Evolutionary conservation across 805 yeast species (phyloP).

Genomic region (Crinitomyces ghanaensis): DNA sequence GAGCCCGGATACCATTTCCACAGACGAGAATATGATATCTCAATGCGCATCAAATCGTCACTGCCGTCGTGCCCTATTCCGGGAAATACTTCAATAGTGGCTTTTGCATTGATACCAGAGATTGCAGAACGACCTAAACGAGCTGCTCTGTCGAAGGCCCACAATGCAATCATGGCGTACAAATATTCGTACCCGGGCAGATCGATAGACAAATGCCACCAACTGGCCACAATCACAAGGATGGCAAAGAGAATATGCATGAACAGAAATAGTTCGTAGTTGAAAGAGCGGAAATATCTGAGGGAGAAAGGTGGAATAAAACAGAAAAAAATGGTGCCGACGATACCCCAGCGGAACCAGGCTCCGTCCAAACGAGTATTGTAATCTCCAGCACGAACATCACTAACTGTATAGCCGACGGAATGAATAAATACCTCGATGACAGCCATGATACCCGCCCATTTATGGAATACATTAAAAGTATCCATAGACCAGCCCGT

Average conservation of each 20-base stretch:
- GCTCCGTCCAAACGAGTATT: not conserved
- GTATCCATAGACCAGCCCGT: slow-evolving; percentile 54
- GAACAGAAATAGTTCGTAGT: slow-evolving; percentile 49
- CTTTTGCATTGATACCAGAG: slow-evolving; percentile 26
- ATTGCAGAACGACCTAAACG: slow-evolving; percentile 42
- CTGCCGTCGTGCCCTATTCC: slow-evolving; percentile 9
- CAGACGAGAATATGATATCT: slow-evolving; percentile 30
- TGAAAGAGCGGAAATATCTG: slow-evolving; percentile 37
- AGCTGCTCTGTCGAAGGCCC: slow-evolving; percentile 55
- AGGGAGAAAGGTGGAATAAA: slow-evolving; percentile 38
- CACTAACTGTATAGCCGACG: slow-evolving; percentile 36
- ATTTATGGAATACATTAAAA: slow-evolving; percentile 50
- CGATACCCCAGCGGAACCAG: slow-evolving; percentile 29
- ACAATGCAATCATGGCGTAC: slow-evolving; percentile 47
- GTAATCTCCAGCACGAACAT: slow-evolving; percentile 22
- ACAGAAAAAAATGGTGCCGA: slow-evolving; percentile 32
- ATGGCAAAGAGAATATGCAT: slow-evolving; percentile 46
- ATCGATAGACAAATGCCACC: slow-evolving; percentile 39
- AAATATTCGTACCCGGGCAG: slow-evolving; percentile 23
- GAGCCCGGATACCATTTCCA: slow-evolving; percentile 48
- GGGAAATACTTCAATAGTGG: slow-evolving; percentile 13
- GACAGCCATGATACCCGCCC: slow-evolving; percentile 46
- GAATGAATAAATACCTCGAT: slow-evolving; percentile 43
- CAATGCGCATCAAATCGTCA: slow-evolving; percentile 18
- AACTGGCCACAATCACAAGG: slow-evolving; percentile 41